Evolutionary conservation across 2,329 filamentous ascomycete genomes (phyloP), one percentile per base, ranked within the genome.

Genomic region (Aspergillus carbonarius): DNA sequence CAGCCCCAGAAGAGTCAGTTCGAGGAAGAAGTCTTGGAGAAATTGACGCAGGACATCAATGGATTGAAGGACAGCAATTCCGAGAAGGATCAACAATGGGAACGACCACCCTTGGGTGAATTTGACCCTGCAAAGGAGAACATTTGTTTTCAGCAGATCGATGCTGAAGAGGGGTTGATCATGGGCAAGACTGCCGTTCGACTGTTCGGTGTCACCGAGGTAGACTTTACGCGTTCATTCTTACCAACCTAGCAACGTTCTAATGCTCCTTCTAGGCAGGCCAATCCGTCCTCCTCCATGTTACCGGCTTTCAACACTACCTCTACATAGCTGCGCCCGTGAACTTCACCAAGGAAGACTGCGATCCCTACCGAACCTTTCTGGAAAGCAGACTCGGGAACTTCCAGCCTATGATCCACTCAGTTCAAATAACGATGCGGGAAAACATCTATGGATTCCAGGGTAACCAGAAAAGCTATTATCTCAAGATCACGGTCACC

Each of bases 361-460:
- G 92, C 73, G 82, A 87, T 15, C 79, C 85, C 0, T 99, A 90
- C 81, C 90, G 89, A 71, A 81, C 85, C 4, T 98, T 87, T 70
- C 84, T 99, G 34, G 93, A 99, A 69, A 82, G 84, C 5, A 87
- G 90, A 71, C 76, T 96, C 51, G 89, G 86, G n/a, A 84, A 90
- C 64, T 84, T 89, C 66, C 85, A 89, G 59, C 85, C 87, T 1
- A 84, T 85, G 15, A 93, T 99, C 59, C 83, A 93, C 64, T 91
- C 90, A 0, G 90, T 97, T 1, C 82, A 89, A 64, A 84, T 99
- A 74, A 85, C 89, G 4, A 87, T 96, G 81, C 84, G 91, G 59
- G 93, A 98, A 74, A 96, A 93, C 70, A 88, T 99, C 5, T 96
- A 92, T 70, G 91, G 92, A 54, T 99, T 96, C 69, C 92, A 96